Evolutionary conservation across 2,329 filamentous ascomycete species (phyloP).

Genomic region (Juglanconis sp.): DNA sequence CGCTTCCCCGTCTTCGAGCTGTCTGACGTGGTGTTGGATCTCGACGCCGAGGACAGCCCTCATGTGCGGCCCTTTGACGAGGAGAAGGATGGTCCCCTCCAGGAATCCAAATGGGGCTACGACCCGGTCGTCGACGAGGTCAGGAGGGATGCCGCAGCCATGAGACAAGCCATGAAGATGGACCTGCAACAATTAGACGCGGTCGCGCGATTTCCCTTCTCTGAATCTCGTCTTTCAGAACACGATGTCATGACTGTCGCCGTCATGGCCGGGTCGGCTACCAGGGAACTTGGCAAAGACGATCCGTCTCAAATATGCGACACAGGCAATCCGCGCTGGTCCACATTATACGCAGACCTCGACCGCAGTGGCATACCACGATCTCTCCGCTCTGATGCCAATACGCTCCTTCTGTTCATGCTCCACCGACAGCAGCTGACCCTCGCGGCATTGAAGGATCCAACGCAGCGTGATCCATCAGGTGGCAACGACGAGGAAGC

Average conservation of each 20-base stretch:
- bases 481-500: background rate
- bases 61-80: conserved; percentile 40
- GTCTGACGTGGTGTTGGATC: conserved; percentile 45
- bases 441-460: background rate
- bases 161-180: conserved; percentile 26
- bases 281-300: background rate
- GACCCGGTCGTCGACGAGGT: conserved; percentile 22
- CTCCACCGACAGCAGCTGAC: conserved; percentile 22
- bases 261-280: background rate
- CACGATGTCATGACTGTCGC: conserved; percentile 10
- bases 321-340: background rate
- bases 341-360: conserved; percentile 3
- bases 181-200: background rate
- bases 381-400: conserved; percentile 11
- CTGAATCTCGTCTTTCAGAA: conserved; percentile 2
- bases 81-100: conserved; percentile 32
- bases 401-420: conserved; percentile 25
- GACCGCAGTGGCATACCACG: conserved; percentile 27
- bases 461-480: background rate
- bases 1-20: conserved; percentile 32
- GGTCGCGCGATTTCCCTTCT: conserved; percentile 1
- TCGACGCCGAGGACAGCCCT: conserved; percentile 45
- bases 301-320: background rate
- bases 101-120: conserved; percentile 28
- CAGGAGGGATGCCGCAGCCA: conserved; percentile 24